These are phyloP conservation scores for Cyclostephanos tholiformis DNA, from an alignment of 108 stramenopile species.

Conservation along the genomic window DNA sequence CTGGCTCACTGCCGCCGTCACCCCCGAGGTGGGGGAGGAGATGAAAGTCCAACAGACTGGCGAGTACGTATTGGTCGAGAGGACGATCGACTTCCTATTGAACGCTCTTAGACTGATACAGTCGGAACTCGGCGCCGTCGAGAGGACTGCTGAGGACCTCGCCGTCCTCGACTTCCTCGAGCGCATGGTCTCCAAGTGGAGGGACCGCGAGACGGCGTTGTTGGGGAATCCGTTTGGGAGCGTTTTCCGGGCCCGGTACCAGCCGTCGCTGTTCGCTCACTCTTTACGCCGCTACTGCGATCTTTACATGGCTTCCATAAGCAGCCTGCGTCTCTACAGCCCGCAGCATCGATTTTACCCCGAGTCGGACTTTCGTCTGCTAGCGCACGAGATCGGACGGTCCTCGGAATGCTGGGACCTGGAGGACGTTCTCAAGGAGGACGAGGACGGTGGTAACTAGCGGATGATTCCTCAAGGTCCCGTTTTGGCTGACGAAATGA, in stretches of 20 bases:
- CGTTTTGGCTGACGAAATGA: too few relatives aligned
- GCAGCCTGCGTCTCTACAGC: too few relatives aligned
- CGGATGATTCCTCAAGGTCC: too few relatives aligned
- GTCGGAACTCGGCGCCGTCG: conserved; percentile 55
- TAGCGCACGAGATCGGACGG: too few relatives aligned
- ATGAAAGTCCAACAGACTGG: conserved; percentile 61
- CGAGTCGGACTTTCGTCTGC: too few relatives aligned
- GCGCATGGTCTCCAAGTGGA: conserved; percentile 73
- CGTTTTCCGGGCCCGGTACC: conserved; percentile 85
- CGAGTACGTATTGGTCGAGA: conserved; percentile 61
- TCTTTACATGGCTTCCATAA: conserved; percentile 58
- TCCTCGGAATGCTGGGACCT: too few relatives aligned
- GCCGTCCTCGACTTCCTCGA: conserved; percentile 74
- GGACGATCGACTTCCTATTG: conserved; percentile 75
- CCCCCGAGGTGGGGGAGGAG: conserved; percentile 79
- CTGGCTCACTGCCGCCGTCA: conserved; percentile 91
- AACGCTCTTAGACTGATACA: conserved; percentile 70
- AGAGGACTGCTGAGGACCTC: conserved; percentile 62
- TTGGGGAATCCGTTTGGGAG: conserved; percentile 88
- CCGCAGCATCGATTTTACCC: too few relatives aligned
- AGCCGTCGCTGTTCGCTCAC: conserved; percentile 62
- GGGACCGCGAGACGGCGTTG: conserved; percentile 71
- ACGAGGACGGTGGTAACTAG: too few relatives aligned
- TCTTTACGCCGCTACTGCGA: conserved; percentile 52
- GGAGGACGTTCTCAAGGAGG: too few relatives aligned